These are phyloP conservation scores for Peniophora sp. DNA, from an alignment of 1,284 basidiomycete species.

Conservation along the genomic window DNA sequence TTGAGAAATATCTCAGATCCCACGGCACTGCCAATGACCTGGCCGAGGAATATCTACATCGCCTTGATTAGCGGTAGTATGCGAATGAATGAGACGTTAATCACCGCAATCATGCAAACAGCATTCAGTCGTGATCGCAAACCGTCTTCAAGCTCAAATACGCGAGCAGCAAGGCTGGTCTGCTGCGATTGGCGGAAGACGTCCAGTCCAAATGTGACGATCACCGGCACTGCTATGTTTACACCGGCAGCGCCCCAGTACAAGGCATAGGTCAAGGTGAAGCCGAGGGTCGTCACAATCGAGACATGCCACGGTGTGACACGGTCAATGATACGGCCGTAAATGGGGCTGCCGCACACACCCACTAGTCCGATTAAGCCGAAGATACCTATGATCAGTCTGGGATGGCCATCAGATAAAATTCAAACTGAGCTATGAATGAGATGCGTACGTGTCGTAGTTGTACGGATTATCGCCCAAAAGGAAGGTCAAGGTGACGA, in stretches of 20 bases:
- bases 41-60: conserved; percentile 29
- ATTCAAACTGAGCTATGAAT: background rate
- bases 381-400: conserved; percentile 46
- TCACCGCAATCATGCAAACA: conserved; percentile 35
- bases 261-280: conserved; percentile 29
- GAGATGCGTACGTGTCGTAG: background rate
- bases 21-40: conserved; percentile 44
- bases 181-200: conserved; percentile 40
- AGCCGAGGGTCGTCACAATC: conserved; percentile 27
- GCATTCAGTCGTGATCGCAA: conserved; percentile 45
- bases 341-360: conserved; percentile 37
- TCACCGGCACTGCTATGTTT: conserved; percentile 36
- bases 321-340: conserved; percentile 41
- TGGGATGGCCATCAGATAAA: conserved; percentile 9
- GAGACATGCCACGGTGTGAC: conserved; percentile 44
- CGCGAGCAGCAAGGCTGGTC: conserved; percentile 29
- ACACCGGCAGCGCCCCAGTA: conserved; percentile 36
- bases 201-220: conserved; percentile 38
- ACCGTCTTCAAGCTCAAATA: conserved; percentile 26
- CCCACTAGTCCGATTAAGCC: conserved; percentile 43
- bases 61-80: background rate
- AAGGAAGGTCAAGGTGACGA: conserved; percentile 18
- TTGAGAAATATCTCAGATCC: conserved; percentile 41
- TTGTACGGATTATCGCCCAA: background rate
- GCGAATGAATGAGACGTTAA: too few species aligned